These are phyloP conservation scores for Miscanthus lutarioriparius DNA, from an alignment of 176 grass and related monocot genomes.

Conservation along the genomic window DNA sequence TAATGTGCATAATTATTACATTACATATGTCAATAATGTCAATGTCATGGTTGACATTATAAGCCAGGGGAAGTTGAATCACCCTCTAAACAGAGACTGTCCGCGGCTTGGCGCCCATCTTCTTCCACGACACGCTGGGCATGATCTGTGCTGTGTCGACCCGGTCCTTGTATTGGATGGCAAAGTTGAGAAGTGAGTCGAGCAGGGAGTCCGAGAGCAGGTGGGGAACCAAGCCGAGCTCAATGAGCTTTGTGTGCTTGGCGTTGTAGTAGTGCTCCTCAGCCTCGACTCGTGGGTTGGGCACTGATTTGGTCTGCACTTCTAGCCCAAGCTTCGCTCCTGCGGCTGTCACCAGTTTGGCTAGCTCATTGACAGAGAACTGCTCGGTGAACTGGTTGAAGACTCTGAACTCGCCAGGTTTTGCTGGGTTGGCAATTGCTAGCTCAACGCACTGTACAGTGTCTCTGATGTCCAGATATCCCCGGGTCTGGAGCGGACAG, in stretches of 20 bases:
- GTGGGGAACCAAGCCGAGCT: constrained; percentile 72
- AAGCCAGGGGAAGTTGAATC: not conserved
- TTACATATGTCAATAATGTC: constrained; percentile 40
- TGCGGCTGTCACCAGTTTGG: constrained; percentile 64
- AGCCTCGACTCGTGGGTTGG: constrained; percentile 85
- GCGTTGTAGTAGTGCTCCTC: constrained; percentile 96
- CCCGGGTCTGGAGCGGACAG: constrained; percentile 57
- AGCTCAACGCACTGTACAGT: constrained; percentile 90
- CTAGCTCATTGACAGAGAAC: constrained; percentile 86
- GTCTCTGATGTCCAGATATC: constrained; percentile 94
- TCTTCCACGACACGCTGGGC: constrained; percentile 95
- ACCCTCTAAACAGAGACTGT: constrained; percentile 52
- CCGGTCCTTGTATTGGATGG: constrained; percentile 74
- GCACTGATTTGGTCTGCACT: constrained; percentile 67
- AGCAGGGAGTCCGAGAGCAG: constrained; percentile 81
- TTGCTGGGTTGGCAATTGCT: constrained; percentile 89
- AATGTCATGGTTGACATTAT: constrained; percentile 46
- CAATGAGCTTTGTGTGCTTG: constrained; percentile 80
- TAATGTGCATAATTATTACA: constrained; percentile 20
- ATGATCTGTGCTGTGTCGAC: constrained; percentile 78
- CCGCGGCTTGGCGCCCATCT: constrained; percentile 62
- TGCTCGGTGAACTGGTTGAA: constrained; percentile 98
- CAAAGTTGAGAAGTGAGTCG: constrained; percentile 87
- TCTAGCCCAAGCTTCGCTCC: constrained; percentile 79
- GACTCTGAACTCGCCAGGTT: constrained; percentile 84